Evolutionary conservation across 805 yeast genomes (phyloP), one percentile per base, ranked within the genome.

Genomic region (Myxozyma sirexii): DNA sequence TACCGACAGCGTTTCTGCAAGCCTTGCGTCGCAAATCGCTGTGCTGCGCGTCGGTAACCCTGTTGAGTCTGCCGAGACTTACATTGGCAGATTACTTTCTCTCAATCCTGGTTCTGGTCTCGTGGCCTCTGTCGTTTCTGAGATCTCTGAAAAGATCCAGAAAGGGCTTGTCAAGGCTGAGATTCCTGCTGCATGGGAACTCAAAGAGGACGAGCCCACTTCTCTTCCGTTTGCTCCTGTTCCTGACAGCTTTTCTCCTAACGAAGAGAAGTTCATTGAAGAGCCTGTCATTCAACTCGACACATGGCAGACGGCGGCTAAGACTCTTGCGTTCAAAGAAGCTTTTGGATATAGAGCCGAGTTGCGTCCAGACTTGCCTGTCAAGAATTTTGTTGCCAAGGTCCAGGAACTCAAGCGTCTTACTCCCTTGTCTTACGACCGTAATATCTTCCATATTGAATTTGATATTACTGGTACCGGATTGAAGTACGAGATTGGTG

Each of bases 381-480:
- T 88, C 52, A 79, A 86, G 72, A 91, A 88, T 77, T 91, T 85
- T 70, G 82, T 91, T 52, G 96, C 91, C 57, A 90, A 87, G 74
- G 97, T 93, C 55, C 87, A 90, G 74, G 94, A 88, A 72, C 92
- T 92, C 80, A 87, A 85, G 77, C 84, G 98, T 70, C 87, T 93
- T 63, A 93, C 98, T 19, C 97, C 98, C 4, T 71, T 69, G 38
- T 92, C 89, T 69, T 93, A 93, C 75, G 90, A 89, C 63, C 89
- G 98, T 78, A 88, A 93, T 76, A 92, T 93, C 69, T 93, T 93
- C 90, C 97, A 93, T 72, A 87, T 93, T 68, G 98, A 93, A 77
- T 90, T 93, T 67, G 98, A 93, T 72, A 83, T 86, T 71, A 76
- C 91, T 47, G 96, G 96, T 54, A 91, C 97, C 38, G 97, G 96